These are phyloP conservation scores for Spatholobus suberectus DNA, from an alignment of 306 rosid species.

Conservation along the genomic window DNA sequence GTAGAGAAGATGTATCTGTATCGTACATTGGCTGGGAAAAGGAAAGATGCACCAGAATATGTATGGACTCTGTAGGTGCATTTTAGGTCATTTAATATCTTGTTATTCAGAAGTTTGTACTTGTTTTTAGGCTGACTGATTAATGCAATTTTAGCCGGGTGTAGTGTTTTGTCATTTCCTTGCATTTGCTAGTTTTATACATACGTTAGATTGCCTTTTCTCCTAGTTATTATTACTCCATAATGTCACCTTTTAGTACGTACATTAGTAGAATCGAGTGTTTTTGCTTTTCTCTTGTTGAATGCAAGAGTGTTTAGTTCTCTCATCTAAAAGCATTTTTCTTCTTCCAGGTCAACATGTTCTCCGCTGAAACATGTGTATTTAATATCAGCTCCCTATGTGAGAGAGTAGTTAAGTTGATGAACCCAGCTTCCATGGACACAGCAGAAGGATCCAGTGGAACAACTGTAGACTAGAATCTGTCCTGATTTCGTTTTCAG, in stretches of 20 bases:
- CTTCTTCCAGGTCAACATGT: no score
- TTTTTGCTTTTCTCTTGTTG: not conserved
- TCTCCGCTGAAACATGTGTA: no score
- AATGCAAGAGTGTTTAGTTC: not conserved
- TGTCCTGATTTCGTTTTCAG: not conserved
- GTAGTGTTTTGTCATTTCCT: slow-evolving; percentile 42
- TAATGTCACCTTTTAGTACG: not conserved
- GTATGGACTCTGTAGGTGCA: slow-evolving; percentile 83
- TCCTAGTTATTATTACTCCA: not conserved
- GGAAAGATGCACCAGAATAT: slow-evolving; percentile 86
- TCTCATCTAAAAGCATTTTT: no score
- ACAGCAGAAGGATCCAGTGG: not conserved
- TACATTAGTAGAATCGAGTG: not conserved
- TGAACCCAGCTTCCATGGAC: not conserved
- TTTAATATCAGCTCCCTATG: no score
- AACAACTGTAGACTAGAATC: not conserved
- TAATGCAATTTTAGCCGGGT: slow-evolving; percentile 54
- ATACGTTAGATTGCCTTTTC: slow-evolving; percentile 27
- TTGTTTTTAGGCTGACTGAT: slow-evolving; percentile 58
- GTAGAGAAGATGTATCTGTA: slow-evolving; percentile 93
- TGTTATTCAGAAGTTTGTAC: slow-evolving; percentile 55
- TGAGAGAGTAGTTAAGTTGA: not conserved
- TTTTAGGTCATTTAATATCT: slow-evolving; percentile 43
- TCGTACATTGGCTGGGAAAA: slow-evolving; percentile 77
- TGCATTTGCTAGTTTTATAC: slow-evolving; percentile 39